Evolutionary conservation across 2,329 filamentous ascomycete species (phyloP).

Genomic region (Xylariales sp.): DNA sequence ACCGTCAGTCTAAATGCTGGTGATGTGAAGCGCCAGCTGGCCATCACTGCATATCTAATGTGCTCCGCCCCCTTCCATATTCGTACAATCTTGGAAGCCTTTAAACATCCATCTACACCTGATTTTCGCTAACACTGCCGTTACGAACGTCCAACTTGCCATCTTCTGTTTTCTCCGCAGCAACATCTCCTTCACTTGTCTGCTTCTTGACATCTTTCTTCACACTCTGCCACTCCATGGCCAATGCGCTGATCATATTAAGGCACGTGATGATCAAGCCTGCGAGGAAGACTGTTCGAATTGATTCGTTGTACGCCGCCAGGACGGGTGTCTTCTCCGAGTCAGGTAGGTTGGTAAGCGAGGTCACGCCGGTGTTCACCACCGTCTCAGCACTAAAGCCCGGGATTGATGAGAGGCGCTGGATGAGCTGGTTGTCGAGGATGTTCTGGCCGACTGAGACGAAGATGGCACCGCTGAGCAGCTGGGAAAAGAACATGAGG

Average conservation of each 20-base stretch:
- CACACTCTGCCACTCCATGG: background rate
- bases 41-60: too few relatives aligned
- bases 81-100: too few relatives aligned
- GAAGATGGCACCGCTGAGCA: constrained; percentile 37
- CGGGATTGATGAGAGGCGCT: constrained; percentile 21
- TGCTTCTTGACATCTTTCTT: too few relatives aligned
- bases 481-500: constrained; percentile 36
- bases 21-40: too few relatives aligned
- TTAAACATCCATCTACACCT: too few relatives aligned
- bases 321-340: background rate
- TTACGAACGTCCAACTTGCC: too few relatives aligned
- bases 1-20: too few relatives aligned
- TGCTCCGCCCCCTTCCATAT: too few relatives aligned
- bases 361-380: background rate
- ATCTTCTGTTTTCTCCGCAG: too few relatives aligned
- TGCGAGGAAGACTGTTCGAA: background rate
- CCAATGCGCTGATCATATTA: background rate
- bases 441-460: constrained; percentile 36
- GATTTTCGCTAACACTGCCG: too few relatives aligned
- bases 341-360: background rate
- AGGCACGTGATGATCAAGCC: background rate
- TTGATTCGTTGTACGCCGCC: background rate
- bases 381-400: constrained; percentile 7
- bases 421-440: constrained; percentile 30
- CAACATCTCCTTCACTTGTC: too few relatives aligned